Percentiles rank a stretch among this genome's conserved stretches.
phyloP scores from a whole-genome alignment of 176 grass and related monocot genomes.

The Tuctoria greenei region DNA sequence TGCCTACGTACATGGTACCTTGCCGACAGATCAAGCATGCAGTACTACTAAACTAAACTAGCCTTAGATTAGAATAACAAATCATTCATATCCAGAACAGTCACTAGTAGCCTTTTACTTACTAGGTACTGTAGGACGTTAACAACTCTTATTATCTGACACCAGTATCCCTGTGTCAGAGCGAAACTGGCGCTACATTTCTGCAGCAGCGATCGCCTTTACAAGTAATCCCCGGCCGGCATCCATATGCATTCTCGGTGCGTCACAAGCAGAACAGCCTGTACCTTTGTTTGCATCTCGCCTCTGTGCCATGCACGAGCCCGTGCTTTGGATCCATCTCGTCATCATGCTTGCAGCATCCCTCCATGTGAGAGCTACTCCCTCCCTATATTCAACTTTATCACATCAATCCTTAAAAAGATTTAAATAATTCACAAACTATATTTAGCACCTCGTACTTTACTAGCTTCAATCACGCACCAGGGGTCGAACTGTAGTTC shows the following conservation, averaged over 20 bases:
- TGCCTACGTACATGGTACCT: neutral
- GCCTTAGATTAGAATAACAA: neutral
- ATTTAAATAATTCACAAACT: neutral
- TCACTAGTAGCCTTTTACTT: neutral
- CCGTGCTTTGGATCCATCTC: constrained; percentile 25
- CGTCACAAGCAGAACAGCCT: constrained; percentile 17
- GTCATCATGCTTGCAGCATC: constrained; percentile 30
- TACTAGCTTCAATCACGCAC: neutral
- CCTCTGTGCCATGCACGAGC: neutral
- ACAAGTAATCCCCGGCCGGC: neutral
- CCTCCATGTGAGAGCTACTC: constrained; percentile 27
- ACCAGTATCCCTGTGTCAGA: constrained; percentile 28
- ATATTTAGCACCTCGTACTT: neutral
- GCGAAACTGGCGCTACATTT: constrained; percentile 37
- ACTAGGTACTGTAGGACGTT: neutral
- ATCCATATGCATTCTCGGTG: neutral
- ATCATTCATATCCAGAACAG: too few relatives aligned
- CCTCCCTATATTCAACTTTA: neutral
- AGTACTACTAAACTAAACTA: neutral
- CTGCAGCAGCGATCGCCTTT: neutral
- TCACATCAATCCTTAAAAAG: neutral
- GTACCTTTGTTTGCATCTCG: constrained; percentile 9
- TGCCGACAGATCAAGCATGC: too few relatives aligned
- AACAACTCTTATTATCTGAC: constrained; percentile 21
- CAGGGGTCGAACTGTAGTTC: too few relatives aligned